These are phyloP conservation scores for Choiromyces venosus DNA, from an alignment of 495 filamentous ascomycete genomes.

Conservation along the genomic window DNA sequence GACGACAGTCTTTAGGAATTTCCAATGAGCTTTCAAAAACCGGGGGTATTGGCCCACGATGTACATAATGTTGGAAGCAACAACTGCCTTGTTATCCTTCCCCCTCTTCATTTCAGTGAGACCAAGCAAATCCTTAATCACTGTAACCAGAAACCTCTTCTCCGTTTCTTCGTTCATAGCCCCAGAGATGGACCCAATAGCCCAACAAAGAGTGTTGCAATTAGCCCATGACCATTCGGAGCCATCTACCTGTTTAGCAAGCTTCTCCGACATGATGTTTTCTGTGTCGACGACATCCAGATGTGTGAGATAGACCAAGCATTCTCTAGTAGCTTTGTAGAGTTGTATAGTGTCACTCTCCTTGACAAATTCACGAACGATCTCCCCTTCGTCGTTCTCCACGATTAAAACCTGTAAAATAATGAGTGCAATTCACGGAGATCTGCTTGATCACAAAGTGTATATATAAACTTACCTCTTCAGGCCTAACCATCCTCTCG, in stretches of 20 bases:
- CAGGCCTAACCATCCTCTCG: conserved; percentile 96
- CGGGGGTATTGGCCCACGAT: conserved; percentile 98
- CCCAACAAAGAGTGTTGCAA: conserved; percentile 99
- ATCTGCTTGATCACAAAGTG: conserved; percentile 3
- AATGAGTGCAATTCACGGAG: conserved; percentile 7
- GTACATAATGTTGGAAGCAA: conserved; percentile 99
- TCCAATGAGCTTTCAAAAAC: conserved; percentile 98
- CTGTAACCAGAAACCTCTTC: conserved; percentile 94
- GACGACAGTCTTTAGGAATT: conserved; percentile 98
- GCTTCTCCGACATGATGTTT: conserved; percentile 97
- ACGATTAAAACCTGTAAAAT: conserved; percentile 74
- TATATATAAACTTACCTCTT: conserved; percentile 53
- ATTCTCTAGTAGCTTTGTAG: conserved; percentile 98
- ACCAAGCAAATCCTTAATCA: conserved; percentile 97
- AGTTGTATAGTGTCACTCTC: conserved; percentile 98
- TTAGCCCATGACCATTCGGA: conserved; percentile 98
- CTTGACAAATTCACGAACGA: conserved; percentile 98
- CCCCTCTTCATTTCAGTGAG: conserved; percentile 98
- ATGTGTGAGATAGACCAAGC: conserved; percentile 95
- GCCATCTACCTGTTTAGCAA: conserved; percentile 88
- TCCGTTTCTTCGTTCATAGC: conserved; percentile 99
- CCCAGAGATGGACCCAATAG: conserved; percentile 94
- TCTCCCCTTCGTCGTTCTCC: conserved; percentile 98
- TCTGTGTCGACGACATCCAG: conserved; percentile 96
- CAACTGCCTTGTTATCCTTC: conserved; percentile 98